Conservation (phyloP, 129 eudicot genomes). For the Pittosporum tobira region DNA sequence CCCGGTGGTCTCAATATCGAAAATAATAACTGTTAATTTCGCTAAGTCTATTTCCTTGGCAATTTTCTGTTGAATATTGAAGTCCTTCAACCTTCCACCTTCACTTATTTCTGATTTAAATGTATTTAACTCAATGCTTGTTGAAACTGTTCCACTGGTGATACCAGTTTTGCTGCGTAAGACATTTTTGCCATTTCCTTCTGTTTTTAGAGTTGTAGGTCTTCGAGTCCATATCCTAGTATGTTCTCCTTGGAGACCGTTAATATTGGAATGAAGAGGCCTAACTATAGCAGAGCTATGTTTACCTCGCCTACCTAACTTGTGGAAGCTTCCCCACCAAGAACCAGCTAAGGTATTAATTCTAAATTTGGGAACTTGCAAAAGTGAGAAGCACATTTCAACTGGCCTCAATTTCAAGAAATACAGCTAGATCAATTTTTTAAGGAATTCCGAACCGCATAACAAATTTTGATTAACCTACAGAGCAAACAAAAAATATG, state of each 20-base stretch:
- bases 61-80: constrained; percentile 26
- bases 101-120: constrained; percentile 27
- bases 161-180: constrained; percentile 29
- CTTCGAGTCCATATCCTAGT: constrained; percentile 41
- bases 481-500: constrained; percentile 1
- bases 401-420: constrained; percentile 46
- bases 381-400: constrained; percentile 65
- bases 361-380: constrained; percentile 57
- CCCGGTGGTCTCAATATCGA: constrained; percentile 90
- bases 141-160: constrained; percentile 25
- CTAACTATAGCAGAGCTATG: constrained; percentile 18
- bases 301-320: constrained; percentile 18
- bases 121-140: constrained; percentile 23
- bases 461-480: constrained; percentile 35
- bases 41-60: constrained; percentile 33
- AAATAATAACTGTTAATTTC: constrained; percentile 43
- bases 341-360: constrained; percentile 41
- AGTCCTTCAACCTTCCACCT: constrained; percentile 28
- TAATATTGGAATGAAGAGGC: constrained; percentile 27
- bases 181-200: constrained; percentile 24
- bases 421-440: constrained; percentile 8
- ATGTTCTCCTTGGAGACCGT: constrained; percentile 36
- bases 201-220: constrained; percentile 37
- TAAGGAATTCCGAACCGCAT: constrained; percentile 5
- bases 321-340: constrained; percentile 42